Conservation (phyloP, 352 stramenopile genomes). For the Phytophthora litchii region DNA sequence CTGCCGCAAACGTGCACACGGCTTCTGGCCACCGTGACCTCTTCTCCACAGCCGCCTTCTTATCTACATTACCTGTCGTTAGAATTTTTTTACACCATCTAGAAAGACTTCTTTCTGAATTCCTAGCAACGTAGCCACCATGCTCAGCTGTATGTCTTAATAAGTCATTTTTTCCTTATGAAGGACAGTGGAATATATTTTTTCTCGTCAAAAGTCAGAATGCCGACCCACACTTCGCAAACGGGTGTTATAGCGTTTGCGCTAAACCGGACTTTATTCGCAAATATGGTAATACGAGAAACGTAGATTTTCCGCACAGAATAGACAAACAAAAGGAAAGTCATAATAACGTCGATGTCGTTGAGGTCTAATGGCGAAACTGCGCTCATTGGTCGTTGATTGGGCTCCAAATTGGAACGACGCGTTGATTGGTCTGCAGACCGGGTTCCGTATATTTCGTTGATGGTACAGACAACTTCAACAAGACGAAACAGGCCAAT, state of each 20-base stretch:
- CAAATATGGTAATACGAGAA: no score
- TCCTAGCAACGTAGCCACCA: neutral
- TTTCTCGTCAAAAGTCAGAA: no score
- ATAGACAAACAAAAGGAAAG: no score
- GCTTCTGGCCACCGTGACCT: no score
- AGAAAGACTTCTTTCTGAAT: slow-evolving; percentile 1
- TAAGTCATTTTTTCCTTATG: neutral
- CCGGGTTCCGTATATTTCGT: slow-evolving; percentile 28
- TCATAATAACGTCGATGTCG: slow-evolving; percentile 1
- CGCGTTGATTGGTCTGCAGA: slow-evolving; percentile 11
- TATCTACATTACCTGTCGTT: neutral
- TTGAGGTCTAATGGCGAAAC: slow-evolving; percentile 34
- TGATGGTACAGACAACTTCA: slow-evolving; percentile 10
- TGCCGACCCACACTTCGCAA: no score
- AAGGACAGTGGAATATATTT: no score
- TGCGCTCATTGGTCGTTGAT: slow-evolving; percentile 10
- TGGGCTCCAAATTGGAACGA: slow-evolving; percentile 24
- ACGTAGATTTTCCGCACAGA: no score
- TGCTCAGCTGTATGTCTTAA: neutral
- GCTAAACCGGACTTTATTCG: no score
- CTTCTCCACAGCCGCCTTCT: no score
- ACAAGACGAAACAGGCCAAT: slow-evolving; percentile 12
- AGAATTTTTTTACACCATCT: slow-evolving; percentile 1
- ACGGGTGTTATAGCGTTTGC: no score
- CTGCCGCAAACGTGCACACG: neutral